Base-by-base conservation (phyloP, 352 stramenopile genomes). In the Globisporangium iwayamae region DNA sequence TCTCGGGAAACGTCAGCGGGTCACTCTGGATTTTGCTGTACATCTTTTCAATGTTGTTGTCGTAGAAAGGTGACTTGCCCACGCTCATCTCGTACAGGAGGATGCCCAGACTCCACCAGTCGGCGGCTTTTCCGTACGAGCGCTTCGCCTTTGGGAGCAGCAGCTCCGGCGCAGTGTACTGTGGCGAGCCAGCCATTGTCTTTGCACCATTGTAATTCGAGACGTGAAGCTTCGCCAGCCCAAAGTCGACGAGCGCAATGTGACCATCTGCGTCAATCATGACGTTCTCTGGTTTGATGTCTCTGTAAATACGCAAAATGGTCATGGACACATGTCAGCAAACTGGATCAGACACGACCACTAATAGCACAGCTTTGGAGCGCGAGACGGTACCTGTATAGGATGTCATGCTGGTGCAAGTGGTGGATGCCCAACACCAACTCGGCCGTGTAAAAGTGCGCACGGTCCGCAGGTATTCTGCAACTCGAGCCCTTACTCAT, bases 211-310 rank as follows among this genome's bases (percentile, higher is more conserved):
- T 90, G 64, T 91, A 96, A 57, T 94, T 84, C 9, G 84, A 94
- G 57, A 98, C 89, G 66, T 96, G 90, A 45, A 97, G 71, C 75
- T 98, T 98, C 4, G 89, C 87, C 8, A 98, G 73, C 6, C 96
- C 96, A 69, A 98, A 98, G 68, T 98, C 96, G 9, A 98, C 95
- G 30, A 98, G 78, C 30, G 91, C 89, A 66, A 98, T 96, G 73
- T 98, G 95, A 14, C 93, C 95, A n/a, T 97, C 91, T 7, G 82
- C 84, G 67, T 98, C 96, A 46, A 98, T 96, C 75, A 98, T 96
- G 18, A 98, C 82, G 65, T 99, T 98, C 71, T 98, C 94, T 13
- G 96, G 96, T 65, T 99, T 99, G 38, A 99, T 96, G 70, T 99
- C 96, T 69, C 90, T 89, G 39, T 18, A 36, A 45, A n/a, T 18